Percentiles rank a stretch among this genome's conserved stretches.
phyloP scores from a whole-genome alignment of 176 grass and related monocot genomes.

The Ananas comosus region DNA sequence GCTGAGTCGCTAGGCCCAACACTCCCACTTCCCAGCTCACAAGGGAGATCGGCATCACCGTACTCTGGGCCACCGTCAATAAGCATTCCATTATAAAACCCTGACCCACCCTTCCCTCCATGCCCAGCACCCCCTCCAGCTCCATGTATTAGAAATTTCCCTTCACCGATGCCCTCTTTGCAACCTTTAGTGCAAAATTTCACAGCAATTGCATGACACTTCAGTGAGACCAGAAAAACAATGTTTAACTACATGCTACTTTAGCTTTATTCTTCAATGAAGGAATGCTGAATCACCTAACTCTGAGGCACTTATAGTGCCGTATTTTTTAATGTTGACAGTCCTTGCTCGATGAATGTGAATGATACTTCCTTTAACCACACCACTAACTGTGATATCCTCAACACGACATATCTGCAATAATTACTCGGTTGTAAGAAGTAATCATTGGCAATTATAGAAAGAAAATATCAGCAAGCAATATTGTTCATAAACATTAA shows the following conservation, averaged over 20 bases:
- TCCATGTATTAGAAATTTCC: conserved; percentile 69
- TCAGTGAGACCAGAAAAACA: conserved; percentile 8
- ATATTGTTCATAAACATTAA: neutral
- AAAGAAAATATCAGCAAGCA: neutral
- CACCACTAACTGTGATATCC: conserved; percentile 71
- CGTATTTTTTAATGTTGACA: conserved; percentile 52
- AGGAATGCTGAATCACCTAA: conserved; percentile 82
- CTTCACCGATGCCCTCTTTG: conserved; percentile 89
- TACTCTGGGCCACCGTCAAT: conserved; percentile 65
- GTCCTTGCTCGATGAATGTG: conserved; percentile 99
- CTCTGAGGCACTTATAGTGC: conserved; percentile 91
- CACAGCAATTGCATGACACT: conserved; percentile 19
- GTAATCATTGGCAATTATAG: neutral
- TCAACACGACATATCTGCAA: conserved; percentile 95
- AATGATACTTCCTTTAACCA: conserved; percentile 81
- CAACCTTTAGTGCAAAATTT: conserved; percentile 50
- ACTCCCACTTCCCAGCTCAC: conserved; percentile 93
- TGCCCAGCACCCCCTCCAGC: conserved; percentile 89
- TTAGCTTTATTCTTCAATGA: neutral
- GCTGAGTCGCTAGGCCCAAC: conserved; percentile 48
- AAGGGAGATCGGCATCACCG: conserved; percentile 85
- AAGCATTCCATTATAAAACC: conserved; percentile 72
- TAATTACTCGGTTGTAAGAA: neutral
- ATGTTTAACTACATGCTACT: neutral
- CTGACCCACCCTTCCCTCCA: conserved; percentile 70